A percentile compares a stretch with the other conserved stretches of the same genome.
phyloP scores from a whole-genome alignment of 2,329 filamentous ascomycete genomes.

The Aureobasidium sp. region DNA sequence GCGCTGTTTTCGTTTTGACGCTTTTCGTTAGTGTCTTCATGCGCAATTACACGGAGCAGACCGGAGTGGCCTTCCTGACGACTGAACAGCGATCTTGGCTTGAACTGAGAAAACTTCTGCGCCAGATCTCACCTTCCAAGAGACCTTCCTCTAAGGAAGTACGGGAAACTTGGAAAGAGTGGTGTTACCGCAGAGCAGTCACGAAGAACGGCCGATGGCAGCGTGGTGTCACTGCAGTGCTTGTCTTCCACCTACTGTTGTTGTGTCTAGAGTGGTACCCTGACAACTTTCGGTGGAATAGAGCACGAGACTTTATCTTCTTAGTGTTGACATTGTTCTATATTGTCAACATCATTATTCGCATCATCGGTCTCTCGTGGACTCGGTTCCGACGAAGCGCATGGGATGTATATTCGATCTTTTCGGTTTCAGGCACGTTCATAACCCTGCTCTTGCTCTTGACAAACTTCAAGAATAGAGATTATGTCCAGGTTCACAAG shows the following conservation, averaged over 20 bases:
- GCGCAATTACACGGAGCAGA: conserved; percentile 99
- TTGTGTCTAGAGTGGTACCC: conserved; percentile 81
- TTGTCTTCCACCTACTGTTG: conserved; percentile 76
- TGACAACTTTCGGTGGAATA: conserved; percentile 64
- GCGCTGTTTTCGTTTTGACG: conserved; percentile 92
- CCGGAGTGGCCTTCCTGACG: conserved; percentile 90
- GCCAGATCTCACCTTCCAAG: conserved; percentile 92
- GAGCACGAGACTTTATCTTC: conserved; percentile 67
- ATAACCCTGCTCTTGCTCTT: conserved; percentile 73
- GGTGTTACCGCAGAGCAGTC: conserved; percentile 91
- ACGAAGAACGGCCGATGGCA: conserved; percentile 95
- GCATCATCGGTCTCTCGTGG: conserved; percentile 86
- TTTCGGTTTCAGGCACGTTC: conserved; percentile 73
- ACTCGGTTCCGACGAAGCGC: conserved; percentile 83
- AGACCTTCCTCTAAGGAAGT: conserved; percentile 73
- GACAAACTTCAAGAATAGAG: conserved; percentile 46
- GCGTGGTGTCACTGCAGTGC: conserved; percentile 65
- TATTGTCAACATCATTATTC: conserved; percentile 72
- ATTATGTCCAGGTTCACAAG: conserved; percentile 83
- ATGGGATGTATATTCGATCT: conserved; percentile 86
- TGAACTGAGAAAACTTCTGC: conserved; percentile 81
- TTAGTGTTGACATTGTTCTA: conserved; percentile 76
- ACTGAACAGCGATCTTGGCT: conserved; percentile 96
- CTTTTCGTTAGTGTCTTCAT: conserved; percentile 99
- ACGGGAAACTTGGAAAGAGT: conserved; percentile 70